phyloP scores from a whole-genome alignment of 495 filamentous ascomycete genomes.

The Xylaria bambusicola region DNA sequence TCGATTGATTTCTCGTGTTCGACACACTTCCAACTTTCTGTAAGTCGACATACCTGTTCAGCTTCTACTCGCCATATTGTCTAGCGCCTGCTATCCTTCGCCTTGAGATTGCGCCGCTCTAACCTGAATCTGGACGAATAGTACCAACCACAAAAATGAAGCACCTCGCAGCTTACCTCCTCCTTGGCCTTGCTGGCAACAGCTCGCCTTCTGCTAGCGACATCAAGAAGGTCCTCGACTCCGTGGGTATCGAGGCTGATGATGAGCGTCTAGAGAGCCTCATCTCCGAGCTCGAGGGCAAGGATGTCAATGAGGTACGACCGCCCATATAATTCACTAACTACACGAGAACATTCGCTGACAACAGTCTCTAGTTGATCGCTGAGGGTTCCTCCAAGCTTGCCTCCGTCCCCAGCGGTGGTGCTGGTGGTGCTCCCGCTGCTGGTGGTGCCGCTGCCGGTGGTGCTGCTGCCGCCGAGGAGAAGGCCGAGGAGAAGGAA shows the following conservation, averaged over 20 bases:
- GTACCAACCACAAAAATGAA: conserved; percentile 78
- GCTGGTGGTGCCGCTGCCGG: conserved; percentile 64
- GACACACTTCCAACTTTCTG: conserved; percentile 26
- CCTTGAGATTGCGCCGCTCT: conserved; percentile 20
- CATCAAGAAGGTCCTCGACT: conserved; percentile 86
- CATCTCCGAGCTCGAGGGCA: conserved; percentile 91
- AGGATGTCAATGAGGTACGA: conserved; percentile 91
- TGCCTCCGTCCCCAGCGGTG: conserved; percentile 94
- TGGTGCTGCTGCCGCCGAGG: conserved; percentile 67
- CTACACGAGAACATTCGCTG: conserved; percentile 35
- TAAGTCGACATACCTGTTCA: conserved; percentile 32
- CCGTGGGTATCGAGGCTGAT: conserved; percentile 96
- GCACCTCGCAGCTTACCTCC: conserved; percentile 98
- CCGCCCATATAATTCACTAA: conserved; percentile 22
- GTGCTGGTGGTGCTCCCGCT: conserved; percentile 69
- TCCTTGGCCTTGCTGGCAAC: conserved; percentile 93
- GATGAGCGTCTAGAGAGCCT: conserved; percentile 81
- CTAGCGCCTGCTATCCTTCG: background rate
- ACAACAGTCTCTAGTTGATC: conserved; percentile 69
- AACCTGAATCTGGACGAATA: conserved; percentile 14
- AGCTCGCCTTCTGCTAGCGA: conserved; percentile 81
- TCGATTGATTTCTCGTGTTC: conserved; percentile 61
- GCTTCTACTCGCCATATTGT: conserved; percentile 5
- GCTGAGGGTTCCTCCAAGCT: conserved; percentile 88
- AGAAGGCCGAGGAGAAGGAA: conserved; percentile 72